Evolutionary conservation across 768 basidiomycete species (phyloP), one percentile per base, ranked within the genome.

Genomic region (Cubamyces sp.): DNA sequence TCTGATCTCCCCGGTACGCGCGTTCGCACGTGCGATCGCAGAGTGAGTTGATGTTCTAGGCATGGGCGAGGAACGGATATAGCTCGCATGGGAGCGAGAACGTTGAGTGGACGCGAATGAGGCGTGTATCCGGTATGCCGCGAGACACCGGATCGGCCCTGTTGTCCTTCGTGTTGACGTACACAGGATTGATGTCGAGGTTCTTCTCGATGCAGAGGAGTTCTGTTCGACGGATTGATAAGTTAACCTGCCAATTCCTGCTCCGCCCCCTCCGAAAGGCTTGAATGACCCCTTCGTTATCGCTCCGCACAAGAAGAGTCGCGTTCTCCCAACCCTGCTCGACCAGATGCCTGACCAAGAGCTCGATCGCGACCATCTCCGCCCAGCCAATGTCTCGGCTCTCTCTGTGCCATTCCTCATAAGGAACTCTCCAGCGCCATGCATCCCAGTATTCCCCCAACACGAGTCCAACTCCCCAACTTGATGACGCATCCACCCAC

Each of bases 361-460:
- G 45, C 25, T 60, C 42, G 37, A 45, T 40, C 8, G 60, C 60
- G 12, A 62, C 19, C 54, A 55, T 62, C 46, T 55, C 54, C 7
- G 60, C 60, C 60, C 54, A 62, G 6, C 46, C 60, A 15, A 62
- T 60, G 58, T 60, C 51, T 11, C 56, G 7, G 5, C 47, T 30
- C 6, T 48, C 19, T 6, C n/a, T 12, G 18, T 40, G 19, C 51
- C 43, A 39, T 15, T 40, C 26, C 52, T 0, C 42, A 3, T 21
- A 3, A 1, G 34, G 52, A 8, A 45, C 56, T 6, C 5, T 14
- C 55, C 55, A 56, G 18, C 23, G 30, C 58, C 51, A 60, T 19
- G 58, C 58, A 14, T 50, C 50, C 49, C 58, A 53, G 11, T 16
- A n/a, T 14, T 16, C 25, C 7, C 40, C 28, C 2, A 60, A 14